A percentile compares a stretch with the other conserved stretches of the same genome.
These are phyloP conservation scores for Trichoderma guizhouense DNA, from an alignment of 2,329 filamentous ascomycete genomes.

Conservation along the genomic window DNA sequence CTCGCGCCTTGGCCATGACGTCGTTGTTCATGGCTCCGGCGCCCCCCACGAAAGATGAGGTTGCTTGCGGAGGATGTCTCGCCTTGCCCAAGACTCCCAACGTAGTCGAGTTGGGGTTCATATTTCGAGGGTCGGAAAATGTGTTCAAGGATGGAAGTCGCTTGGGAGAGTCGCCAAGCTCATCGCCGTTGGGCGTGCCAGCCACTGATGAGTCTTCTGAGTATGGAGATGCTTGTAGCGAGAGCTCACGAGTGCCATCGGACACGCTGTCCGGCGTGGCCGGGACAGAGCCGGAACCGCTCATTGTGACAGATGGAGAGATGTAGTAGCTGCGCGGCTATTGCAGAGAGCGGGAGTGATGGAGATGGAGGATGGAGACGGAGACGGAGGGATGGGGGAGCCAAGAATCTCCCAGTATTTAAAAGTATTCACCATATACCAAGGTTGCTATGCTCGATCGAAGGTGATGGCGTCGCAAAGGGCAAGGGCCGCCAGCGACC, in stretches of 20 bases:
- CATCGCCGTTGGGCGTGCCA: conserved; percentile 46
- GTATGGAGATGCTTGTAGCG: conserved; percentile 42
- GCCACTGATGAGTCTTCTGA: conserved; percentile 47
- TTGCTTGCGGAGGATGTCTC: conserved; percentile 47
- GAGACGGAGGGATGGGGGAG: neutral
- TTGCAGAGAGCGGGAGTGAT: neutral
- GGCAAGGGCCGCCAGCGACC: conserved; percentile 18
- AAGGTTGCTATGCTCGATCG: conserved; percentile 2
- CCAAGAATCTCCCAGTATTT: neutral
- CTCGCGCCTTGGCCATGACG: conserved; percentile 47
- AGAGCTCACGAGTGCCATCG: conserved; percentile 31
- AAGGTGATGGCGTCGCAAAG: neutral
- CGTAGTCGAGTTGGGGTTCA: conserved; percentile 82
- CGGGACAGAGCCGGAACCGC: conserved; percentile 38
- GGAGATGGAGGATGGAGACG: neutral
- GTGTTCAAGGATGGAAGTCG: conserved; percentile 59
- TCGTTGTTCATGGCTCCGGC: conserved; percentile 36
- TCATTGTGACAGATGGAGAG: conserved; percentile 20
- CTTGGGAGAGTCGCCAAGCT: conserved; percentile 40
- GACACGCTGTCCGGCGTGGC: conserved; percentile 46
- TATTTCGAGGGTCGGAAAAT: conserved; percentile 57
- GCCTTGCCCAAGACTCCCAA: conserved; percentile 70
- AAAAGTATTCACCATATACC: neutral
- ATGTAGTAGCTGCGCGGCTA: neutral
- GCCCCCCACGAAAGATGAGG: conserved; percentile 35